phyloP scores from a whole-genome alignment of 768 basidiomycete genomes.

The Psilocybe subaeruginosa region DNA sequence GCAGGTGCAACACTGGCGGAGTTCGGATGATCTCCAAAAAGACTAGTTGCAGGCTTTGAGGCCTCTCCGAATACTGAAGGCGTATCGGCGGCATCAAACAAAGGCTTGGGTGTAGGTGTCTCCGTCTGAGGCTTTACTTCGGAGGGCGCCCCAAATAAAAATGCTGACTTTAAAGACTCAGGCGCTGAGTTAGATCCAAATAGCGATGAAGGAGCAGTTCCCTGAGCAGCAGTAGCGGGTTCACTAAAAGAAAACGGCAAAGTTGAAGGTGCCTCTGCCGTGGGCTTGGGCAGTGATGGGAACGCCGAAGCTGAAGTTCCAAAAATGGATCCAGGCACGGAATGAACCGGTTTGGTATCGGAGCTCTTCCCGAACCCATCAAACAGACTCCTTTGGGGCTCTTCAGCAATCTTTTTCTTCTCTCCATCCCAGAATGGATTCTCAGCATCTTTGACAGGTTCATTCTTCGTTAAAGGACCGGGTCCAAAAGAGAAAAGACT shows the following conservation, averaged over 20 bases:
- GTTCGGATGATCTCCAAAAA: conserved; percentile 21
- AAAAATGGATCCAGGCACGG: conserved; percentile 3
- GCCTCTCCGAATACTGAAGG: conserved; percentile 22
- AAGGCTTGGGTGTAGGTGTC: conserved; percentile 15
- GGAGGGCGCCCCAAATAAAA: conserved; percentile 22
- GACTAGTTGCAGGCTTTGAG: conserved; percentile 19
- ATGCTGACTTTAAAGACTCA: conserved; percentile 12
- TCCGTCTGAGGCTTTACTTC: conserved; percentile 14
- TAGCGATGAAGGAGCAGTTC: background rate
- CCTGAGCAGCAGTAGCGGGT: conserved; percentile 12
- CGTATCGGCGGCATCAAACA: conserved; percentile 21
- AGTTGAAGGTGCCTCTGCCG: conserved; percentile 1
- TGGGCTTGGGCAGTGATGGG: conserved; percentile 7
- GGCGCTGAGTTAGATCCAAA: conserved; percentile 15
- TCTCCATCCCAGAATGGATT: conserved; percentile 50
- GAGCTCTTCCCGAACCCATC: conserved; percentile 9
- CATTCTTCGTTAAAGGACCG: conserved; percentile 15
- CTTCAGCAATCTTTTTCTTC: conserved; percentile 20
- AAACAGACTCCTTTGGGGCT: conserved; percentile 13
- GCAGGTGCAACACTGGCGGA: conserved; percentile 13
- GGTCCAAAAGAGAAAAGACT: conserved; percentile 12
- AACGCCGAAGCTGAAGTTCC: conserved; percentile 5
- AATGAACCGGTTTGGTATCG: background rate
- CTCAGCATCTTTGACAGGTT: conserved; percentile 40
- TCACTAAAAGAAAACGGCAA: conserved; percentile 22